Percentiles rank a stretch among this genome's conserved stretches.
Conservation (phyloP, 169 alveolate genomes). For the Cryptosporidium baileyi region DNA sequence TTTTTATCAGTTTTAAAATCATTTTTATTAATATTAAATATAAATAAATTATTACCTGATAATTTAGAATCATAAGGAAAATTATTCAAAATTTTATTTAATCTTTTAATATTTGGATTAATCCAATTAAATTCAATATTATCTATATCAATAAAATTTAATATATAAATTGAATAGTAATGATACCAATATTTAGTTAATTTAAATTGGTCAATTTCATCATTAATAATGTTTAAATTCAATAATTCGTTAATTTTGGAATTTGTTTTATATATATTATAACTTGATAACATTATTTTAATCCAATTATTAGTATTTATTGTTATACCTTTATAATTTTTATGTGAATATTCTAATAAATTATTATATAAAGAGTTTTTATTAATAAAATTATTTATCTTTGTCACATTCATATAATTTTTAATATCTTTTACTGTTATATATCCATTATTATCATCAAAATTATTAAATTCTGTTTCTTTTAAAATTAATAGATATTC, state of each 20-base stretch:
- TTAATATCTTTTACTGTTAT: neutral
- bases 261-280: neutral
- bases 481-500: slow-evolving; percentile 12
- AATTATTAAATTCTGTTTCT: neutral
- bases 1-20: neutral
- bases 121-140: slow-evolving; percentile 34
- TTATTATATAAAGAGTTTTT: neutral
- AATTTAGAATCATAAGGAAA: slow-evolving; percentile 44
- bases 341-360: neutral
- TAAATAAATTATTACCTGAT: neutral
- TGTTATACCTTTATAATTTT: neutral
- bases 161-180: slow-evolving; percentile 6
- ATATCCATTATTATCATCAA: neutral
- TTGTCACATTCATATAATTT: neutral
- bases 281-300: neutral
- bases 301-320: neutral
- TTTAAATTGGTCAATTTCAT: too few relatives aligned
- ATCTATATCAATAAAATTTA: neutral
- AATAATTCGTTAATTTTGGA: neutral
- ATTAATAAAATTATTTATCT: neutral
- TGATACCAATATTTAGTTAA: slow-evolving; percentile 49
- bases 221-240: neutral
- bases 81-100: slow-evolving; percentile 1
- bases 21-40: neutral
- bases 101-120: slow-evolving; percentile 24